phyloP scores from a whole-genome alignment of 176 grass and related monocot genomes.

The Oryza meyeriana region DNA sequence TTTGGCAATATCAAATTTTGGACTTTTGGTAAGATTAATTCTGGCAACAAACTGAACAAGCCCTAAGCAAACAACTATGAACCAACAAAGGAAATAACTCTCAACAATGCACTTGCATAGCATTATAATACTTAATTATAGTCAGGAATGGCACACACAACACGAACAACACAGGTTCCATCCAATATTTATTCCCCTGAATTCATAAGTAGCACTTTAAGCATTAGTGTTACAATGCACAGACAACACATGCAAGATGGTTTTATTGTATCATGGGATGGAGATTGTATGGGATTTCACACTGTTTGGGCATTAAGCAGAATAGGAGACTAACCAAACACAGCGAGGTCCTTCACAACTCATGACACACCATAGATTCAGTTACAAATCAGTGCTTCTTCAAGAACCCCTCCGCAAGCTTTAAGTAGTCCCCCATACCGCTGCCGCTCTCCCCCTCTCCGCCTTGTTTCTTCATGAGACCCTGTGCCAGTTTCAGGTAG shows the following conservation, averaged over 20 bases:
- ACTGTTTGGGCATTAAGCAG: not conserved
- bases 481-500: conserved; percentile 73
- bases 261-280: conserved; percentile 1
- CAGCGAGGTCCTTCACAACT: not conserved
- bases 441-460: conserved; percentile 41
- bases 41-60: too few species aligned
- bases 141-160: conserved; percentile 25
- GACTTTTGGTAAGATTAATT: too few species aligned
- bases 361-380: not conserved
- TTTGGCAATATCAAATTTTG: too few species aligned
- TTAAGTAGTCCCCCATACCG: conserved; percentile 56
- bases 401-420: conserved; percentile 80
- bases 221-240: conserved; percentile 6
- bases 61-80: not conserved
- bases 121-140: not conserved
- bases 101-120: not conserved
- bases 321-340: conserved; percentile 41
- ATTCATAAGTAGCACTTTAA: not conserved
- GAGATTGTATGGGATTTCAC: not conserved
- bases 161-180: not conserved
- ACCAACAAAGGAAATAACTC: not conserved
- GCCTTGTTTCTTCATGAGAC: conserved; percentile 67
- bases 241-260: not conserved
- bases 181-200: conserved; percentile 16
- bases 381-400: conserved; percentile 58